Evolutionary conservation across 805 yeast genomes (phyloP), one percentile per base, ranked within the genome.

Genomic region (baker's yeast (Saccharomyces cerevisiae)): DNA sequence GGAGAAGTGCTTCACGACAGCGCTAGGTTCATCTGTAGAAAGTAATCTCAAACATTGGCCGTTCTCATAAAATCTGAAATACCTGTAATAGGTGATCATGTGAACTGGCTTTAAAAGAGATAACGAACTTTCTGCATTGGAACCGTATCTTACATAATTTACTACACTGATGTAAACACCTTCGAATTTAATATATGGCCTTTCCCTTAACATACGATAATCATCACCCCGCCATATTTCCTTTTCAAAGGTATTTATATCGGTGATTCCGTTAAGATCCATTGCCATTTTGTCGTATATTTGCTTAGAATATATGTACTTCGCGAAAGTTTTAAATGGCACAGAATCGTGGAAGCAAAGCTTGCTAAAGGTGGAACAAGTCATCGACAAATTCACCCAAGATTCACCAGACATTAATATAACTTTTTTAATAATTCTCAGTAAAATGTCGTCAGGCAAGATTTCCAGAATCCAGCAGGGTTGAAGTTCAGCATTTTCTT

Each of bases 141-240:
- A 85, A 41, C 97, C 97, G 63, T 87, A 89, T 53, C 96, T 79
- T 60, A 86, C 80, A 69, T 90, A 91, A 57, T 87, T 87, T 51
- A 91, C 87, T 21, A 84, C 87, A 61, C 96, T 84, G 24, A 92
- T 87, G 62, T 92, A 92, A 21, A 89, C 77, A 1, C 99, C 99
- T 52, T 82, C 76, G 67, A 81, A 88, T 63, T 92, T 85, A 32
- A 91, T 62, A 61, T 84, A 85, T 0, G 97, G 97, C 43, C 96
- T 73, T 41, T 79, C 77, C 47, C 61, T 64, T 3, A 75, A 49
- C 78, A 74, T 75, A 6, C 57, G 50, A 21, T 58, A 57, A 67
- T 70, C 69, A 53, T 77, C 67, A 47, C 68, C 64, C 48, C 73
- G 73, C 75, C 81, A 79, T 17, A 65, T 57, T 11, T 65, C 65